phyloP scores from a whole-genome alignment of 768 basidiomycete species.

The Rhizopogon vulgaris region DNA sequence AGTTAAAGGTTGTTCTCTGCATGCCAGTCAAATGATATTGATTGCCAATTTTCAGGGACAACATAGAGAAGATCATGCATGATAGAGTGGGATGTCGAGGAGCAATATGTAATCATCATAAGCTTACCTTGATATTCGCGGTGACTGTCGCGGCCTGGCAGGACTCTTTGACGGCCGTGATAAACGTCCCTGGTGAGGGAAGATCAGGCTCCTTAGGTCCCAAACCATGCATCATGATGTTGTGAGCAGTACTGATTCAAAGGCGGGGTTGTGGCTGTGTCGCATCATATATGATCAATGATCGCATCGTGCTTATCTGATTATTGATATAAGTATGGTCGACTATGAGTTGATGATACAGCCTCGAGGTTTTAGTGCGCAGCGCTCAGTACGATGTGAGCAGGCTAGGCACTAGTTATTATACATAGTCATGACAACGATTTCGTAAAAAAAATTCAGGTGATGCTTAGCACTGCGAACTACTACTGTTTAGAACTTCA shows the following conservation, averaged over 20 bases:
- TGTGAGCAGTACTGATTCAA: background rate
- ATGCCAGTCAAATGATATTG: background rate
- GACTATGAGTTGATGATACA: too few species aligned
- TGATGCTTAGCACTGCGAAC: background rate
- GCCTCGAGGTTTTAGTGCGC: too few species aligned
- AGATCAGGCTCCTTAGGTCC: slow-evolving; percentile 15
- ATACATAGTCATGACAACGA: too few species aligned
- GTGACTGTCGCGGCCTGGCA: slow-evolving; percentile 40
- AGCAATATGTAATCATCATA: background rate
- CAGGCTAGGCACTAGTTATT: background rate
- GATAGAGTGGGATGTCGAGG: background rate
- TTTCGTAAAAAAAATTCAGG: too few species aligned
- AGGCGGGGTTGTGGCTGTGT: background rate
- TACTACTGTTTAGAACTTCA: background rate
- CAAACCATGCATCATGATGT: background rate
- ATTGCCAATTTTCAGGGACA: background rate
- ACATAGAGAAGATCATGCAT: background rate
- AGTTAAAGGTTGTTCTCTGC: slow-evolving; percentile 5
- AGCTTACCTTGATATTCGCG: slow-evolving; percentile 48
- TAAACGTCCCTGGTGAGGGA: slow-evolving; percentile 42
- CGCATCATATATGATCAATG: too few species aligned
- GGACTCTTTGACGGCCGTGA: slow-evolving; percentile 49
- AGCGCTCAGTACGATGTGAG: too few species aligned
- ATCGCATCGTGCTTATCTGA: too few species aligned
- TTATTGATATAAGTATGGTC: too few species aligned